Evolutionary conservation across 371 early-diverging fungal species (phyloP), one percentile per base, ranked within the genome.

Genomic region (Smittium mucronatum): DNA sequence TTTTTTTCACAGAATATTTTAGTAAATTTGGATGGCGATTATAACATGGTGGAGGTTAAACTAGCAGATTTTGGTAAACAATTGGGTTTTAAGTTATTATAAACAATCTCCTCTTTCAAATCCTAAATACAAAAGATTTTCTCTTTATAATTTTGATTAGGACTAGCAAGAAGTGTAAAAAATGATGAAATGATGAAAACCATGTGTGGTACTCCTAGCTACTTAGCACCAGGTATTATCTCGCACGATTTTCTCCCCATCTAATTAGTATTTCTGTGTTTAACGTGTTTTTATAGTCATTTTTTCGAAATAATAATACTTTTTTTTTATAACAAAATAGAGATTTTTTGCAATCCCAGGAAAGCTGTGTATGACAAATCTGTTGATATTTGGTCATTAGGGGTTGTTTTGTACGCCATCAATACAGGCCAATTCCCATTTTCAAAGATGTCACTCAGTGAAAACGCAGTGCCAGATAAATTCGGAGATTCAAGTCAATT

Each of bases 301-400:
- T 47, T 47, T 47, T 47, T 47, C 47, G 47, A 47, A 11, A 47
- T 11, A 47, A 47, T 47, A 21, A 11, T 47, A 21, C 5, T 47
- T 47, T 47, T 47, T 47, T n/a, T n/a, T n/a, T n/a, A n/a, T n/a
- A n/a, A n/a, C n/a, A n/a, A n/a, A n/a, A n/a, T 47, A 47, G 78
- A 94, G 5, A 71, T 76, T 58, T 86, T 85, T 1, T 81, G 84
- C 28, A 78, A 83, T 25, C n/a, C 65, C n/a, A n/a, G 65, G 15
- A n/a, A 65, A 2, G 34, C 65, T 34, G 32, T 74, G 1, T 98
- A 98, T 76, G 88, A 90, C 30, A 93, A 86, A 71, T 83, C 85
- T 26, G 92, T 93, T 16, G 99, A 99, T 76, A 89, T 94, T 81
- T 99, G 99, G 99, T 88, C 94, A 60, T 82, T 97, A 1, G 99